These are phyloP conservation scores for Fulvia fulva DNA, from an alignment of 2,329 filamentous ascomycete species.

Conservation along the genomic window DNA sequence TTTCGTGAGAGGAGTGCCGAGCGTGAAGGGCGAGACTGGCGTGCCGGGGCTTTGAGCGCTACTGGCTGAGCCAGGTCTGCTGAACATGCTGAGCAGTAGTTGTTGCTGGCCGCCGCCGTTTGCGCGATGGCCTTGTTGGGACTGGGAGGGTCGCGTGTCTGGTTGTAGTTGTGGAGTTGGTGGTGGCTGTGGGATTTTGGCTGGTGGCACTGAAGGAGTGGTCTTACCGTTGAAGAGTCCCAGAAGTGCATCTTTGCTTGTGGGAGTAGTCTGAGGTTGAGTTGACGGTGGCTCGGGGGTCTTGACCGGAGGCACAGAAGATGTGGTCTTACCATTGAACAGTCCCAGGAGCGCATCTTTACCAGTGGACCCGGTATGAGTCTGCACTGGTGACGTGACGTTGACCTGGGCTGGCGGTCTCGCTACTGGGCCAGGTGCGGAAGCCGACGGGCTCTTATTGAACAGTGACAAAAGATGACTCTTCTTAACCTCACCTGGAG, in stretches of 20 bases:
- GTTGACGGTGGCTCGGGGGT: conserved; percentile 26
- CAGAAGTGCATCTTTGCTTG: conserved; percentile 9
- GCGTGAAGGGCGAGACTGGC: conserved; percentile 31
- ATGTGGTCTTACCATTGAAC: conserved; percentile 12
- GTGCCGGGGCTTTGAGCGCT: conserved; percentile 25
- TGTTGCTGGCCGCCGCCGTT: conserved; percentile 17
- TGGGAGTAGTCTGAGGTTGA: neutral
- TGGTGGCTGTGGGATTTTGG: conserved; percentile 24
- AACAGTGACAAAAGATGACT: conserved; percentile 30
- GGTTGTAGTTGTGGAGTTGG: conserved; percentile 26
- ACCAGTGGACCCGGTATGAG: conserved; percentile 1
- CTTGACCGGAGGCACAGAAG: conserved; percentile 2
- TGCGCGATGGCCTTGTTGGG: conserved; percentile 2
- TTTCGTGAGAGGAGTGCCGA: conserved; percentile 26
- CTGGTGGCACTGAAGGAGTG: neutral
- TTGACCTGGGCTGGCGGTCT: neutral
- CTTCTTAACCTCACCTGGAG: conserved; percentile 21
- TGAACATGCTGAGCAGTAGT: conserved; percentile 30
- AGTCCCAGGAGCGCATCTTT: conserved; percentile 13
- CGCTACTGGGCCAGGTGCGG: neutral
- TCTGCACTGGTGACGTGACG: neutral
- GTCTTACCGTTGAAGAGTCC: conserved; percentile 15
- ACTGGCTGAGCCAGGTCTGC: conserved; percentile 12
- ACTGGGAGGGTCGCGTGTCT: conserved; percentile 16
- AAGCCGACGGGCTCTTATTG: conserved; percentile 13